Evolutionary conservation across 495 filamentous ascomycete genomes (phyloP).

Genomic region (Aspergillus avenaceus): DNA sequence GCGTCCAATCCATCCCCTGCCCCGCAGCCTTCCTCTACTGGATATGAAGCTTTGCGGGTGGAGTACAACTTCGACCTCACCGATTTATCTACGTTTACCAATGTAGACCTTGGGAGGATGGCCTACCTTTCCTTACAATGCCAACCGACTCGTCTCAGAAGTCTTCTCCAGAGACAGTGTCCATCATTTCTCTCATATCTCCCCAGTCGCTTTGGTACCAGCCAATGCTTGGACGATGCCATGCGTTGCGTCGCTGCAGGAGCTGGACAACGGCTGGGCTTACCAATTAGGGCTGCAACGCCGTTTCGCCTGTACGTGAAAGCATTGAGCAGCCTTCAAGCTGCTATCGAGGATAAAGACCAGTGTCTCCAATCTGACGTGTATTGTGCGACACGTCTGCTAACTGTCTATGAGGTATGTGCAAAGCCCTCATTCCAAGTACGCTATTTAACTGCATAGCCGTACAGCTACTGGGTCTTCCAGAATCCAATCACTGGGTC

Average conservation of each 20-base stretch:
- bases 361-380: neutral
- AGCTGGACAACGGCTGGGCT: conserved; percentile 6
- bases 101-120: conserved; percentile 4
- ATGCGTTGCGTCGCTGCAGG: conserved; percentile 7
- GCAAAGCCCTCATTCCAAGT: neutral
- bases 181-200: conserved; percentile 7
- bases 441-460: too few species aligned
- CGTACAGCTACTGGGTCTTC: neutral
- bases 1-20: neutral
- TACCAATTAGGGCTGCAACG: neutral
- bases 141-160: conserved; percentile 1
- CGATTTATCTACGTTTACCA: conserved; percentile 4
- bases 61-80: conserved; percentile 9
- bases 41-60: conserved; percentile 2
- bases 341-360: neutral
- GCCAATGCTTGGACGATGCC: conserved; percentile 8
- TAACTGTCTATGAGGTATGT: conserved; percentile 9
- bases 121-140: neutral
- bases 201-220: conserved; percentile 6
- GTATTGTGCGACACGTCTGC: conserved; percentile 5
- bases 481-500: conserved; percentile 8
- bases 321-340: conserved; percentile 1
- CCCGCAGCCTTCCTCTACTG: conserved; percentile 3
- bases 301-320: conserved; percentile 1
- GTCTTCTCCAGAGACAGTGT: conserved; percentile 3